These are phyloP conservation scores for Neocallimastix lanati DNA, from an alignment of 192 early-diverging fungal genomes.

Conservation along the genomic window DNA sequence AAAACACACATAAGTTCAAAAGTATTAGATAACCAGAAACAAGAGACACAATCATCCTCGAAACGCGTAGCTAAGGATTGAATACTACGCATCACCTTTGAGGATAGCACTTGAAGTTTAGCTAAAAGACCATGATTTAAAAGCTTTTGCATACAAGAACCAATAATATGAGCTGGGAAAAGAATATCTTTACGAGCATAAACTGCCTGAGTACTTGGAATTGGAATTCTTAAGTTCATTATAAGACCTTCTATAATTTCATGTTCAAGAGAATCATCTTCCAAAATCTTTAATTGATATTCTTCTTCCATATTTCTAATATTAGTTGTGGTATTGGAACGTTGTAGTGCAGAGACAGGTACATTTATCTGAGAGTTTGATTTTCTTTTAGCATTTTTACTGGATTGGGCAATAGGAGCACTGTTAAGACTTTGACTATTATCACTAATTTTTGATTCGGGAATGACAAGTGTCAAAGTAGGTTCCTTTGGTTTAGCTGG, in stretches of 20 bases:
- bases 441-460: background rate
- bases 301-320: background rate
- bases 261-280: slow-evolving; percentile 19
- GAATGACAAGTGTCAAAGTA: background rate
- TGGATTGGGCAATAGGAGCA: background rate
- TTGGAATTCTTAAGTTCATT: slow-evolving; percentile 71
- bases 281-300: slow-evolving; percentile 12
- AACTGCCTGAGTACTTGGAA: slow-evolving; percentile 57
- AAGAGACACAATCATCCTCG: slow-evolving; percentile 67
- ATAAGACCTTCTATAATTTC: slow-evolving; percentile 84
- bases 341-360: background rate
- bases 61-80: slow-evolving; percentile 38
- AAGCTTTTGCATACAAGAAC: slow-evolving; percentile 21
- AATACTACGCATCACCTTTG: slow-evolving; percentile 61
- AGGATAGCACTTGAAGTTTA: slow-evolving; percentile 67
- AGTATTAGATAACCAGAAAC: slow-evolving; percentile 94
- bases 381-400: background rate
- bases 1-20: slow-evolving; percentile 47
- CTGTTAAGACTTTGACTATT: background rate
- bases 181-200: slow-evolving; percentile 71
- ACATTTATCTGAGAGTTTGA: background rate
- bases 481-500: background rate
- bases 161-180: slow-evolving; percentile 89
- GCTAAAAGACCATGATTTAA: slow-evolving; percentile 70
- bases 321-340: background rate